Evolutionary conservation across 768 basidiomycete species (phyloP).

Genomic region (Mycena crocata): DNA sequence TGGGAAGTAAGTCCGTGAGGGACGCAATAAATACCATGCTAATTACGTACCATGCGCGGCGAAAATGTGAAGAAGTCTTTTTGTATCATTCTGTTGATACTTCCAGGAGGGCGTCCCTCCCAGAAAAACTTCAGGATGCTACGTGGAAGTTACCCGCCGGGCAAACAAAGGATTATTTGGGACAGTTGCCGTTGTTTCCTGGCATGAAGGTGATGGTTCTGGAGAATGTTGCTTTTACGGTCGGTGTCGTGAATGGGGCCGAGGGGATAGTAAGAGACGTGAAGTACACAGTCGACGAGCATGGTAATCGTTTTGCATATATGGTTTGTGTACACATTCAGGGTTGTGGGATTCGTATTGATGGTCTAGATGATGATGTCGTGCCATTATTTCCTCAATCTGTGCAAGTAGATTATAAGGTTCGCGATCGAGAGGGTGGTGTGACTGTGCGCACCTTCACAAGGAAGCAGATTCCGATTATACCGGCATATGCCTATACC

Average conservation of each 20-base stretch:
- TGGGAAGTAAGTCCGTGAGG: constrained; percentile 26
- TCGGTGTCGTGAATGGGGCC: constrained; percentile 31
- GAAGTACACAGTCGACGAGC: background rate
- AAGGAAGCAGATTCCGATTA: constrained; percentile 34
- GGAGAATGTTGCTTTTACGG: constrained; percentile 33
- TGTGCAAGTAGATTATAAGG: background rate
- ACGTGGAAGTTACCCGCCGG: background rate
- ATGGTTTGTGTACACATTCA: background rate
- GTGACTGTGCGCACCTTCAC: background rate
- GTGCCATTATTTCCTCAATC: background rate
- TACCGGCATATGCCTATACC: constrained; percentile 42
- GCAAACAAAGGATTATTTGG: constrained; percentile 23
- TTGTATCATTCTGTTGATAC: background rate
- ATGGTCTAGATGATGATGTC: background rate
- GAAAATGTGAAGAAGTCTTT: background rate
- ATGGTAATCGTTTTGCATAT: background rate
- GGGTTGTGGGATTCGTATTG: background rate
- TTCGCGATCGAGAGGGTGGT: background rate
- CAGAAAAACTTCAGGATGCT: background rate
- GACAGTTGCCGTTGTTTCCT: constrained; percentile 28
- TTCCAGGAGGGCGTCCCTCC: background rate
- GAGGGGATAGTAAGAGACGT: constrained; percentile 30
- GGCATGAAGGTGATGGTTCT: constrained; percentile 37
- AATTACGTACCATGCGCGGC: background rate
- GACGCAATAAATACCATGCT: constrained; percentile 28